Evolutionary conservation across 106 monocot genomes (phyloP), one percentile per base, ranked within the genome.

Genomic region (Dioscorea dumetorum): DNA sequence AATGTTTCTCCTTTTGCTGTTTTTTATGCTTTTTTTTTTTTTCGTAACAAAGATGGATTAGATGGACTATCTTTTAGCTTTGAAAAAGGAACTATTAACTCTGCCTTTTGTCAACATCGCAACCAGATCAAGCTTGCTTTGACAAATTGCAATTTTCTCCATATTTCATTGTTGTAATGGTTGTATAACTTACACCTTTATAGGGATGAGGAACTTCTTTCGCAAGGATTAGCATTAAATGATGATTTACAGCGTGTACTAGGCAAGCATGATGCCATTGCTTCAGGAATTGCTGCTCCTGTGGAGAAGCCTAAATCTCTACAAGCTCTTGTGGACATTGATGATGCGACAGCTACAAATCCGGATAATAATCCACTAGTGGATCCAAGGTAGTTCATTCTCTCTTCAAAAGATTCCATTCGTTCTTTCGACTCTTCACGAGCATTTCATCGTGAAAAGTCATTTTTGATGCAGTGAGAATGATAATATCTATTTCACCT

Each of bases 161-260:
- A 3, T 54, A 13, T 16, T 54, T 54, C 15, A 18, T 18, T 54
- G 19, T 54, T 19, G 19, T 19, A 63, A 62, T 54, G 33, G 34
- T 12, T 52, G 15, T 51, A 1, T 54, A 5, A 4, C 54, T 22
- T 60, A 49, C 12, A 17, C 23, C 22, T 60, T 12, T 60, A 28
- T 22, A 82, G 81, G 68, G 63, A 82, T 32, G 81, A 82, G 32
- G 81, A 76, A 15, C 51, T 82, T 24, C 81, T 82, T 35, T 24
- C 32, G 20, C 53, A 63, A 65, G 77, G 81, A 17, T 61, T 82
- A 22, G 54, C 73, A 17, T 53, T 82, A 5, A 82, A 82, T 73
- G 76, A 82, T 77, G 81, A 82, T 61, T 34, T 82, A 58, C 66
- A 82, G 33, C 68, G 73, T 33, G 72, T 77, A 33, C 69, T 82